Evolutionary conservation across 495 filamentous ascomycete species (phyloP).

Genomic region (Lasiosphaeria ovina): DNA sequence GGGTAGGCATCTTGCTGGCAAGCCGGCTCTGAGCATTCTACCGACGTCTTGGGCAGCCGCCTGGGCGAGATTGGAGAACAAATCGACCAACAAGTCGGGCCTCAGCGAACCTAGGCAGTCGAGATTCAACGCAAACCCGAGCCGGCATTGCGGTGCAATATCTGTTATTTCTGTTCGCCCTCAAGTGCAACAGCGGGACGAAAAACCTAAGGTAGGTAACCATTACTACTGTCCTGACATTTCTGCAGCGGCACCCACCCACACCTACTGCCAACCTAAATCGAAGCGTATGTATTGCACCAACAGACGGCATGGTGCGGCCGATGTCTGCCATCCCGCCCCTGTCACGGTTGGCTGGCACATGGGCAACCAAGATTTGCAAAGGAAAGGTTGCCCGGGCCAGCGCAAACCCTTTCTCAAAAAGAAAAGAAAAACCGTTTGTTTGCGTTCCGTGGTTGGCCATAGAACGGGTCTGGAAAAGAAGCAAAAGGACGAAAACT

Average conservation of each 20-base stretch:
- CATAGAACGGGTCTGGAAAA: constrained; percentile 7
- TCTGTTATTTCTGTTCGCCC: too few species aligned
- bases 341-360: constrained; percentile 20
- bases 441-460: constrained; percentile 16
- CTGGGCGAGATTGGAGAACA: too few species aligned
- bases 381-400: constrained; percentile 20
- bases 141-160: too few species aligned
- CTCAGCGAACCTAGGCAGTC: too few species aligned
- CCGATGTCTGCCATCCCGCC: constrained; percentile 8
- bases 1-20: background rate
- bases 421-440: background rate
- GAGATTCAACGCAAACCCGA: too few species aligned
- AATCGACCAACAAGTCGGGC: too few species aligned
- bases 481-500: background rate
- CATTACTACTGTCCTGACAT: too few species aligned
- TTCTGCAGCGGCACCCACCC: too few species aligned
- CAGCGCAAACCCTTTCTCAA: constrained; percentile 9
- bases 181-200: too few species aligned
- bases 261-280: background rate
- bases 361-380: constrained; percentile 37
- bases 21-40: too few species aligned
- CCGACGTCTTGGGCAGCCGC: too few species aligned
- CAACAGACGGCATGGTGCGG: background rate
- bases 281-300: background rate
- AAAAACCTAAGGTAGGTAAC: too few species aligned